Evolutionary conservation across 495 filamentous ascomycete genomes (phyloP), one percentile per base, ranked within the genome.

Genomic region (Trichoderma reesei): DNA sequence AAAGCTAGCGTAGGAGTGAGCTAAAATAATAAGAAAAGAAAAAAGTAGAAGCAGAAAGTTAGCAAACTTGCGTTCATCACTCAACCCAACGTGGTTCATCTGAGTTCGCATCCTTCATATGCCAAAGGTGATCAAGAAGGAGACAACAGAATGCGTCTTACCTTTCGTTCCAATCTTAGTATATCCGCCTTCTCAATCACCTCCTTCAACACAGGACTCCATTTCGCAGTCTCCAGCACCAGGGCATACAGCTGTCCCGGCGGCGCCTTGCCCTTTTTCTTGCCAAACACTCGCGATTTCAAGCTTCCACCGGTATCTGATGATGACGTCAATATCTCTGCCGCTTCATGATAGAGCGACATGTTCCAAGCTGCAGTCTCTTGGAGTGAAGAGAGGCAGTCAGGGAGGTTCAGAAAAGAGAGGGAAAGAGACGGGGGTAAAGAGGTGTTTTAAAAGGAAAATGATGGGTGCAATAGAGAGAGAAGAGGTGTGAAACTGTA

Each of bases 281-380:
- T 83, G 63, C 82, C 78, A 74, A 90, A 97, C 62, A 96, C 81
- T 37, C 88, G 79, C 1, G 90, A 88, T 72, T 92, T 94, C 70
- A 96, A 82, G n/a, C 86, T 92, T 39, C 89, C 89, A 31, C 86
- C 84, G 13, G 79, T 71, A 14, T 83, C 82, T n/a, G 76, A 67
- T 0, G 86, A 75, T 18, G 82, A 82, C 3, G 83, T 83, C 60
- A 98, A 76, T 46, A 96, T 75, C 9, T 80, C 75, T 4, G 89
- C 91, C 33, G 91, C 88, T 75, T 98, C 94, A 72, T 94, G 88
- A 76, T 98, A 98, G 65, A 98, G 90, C 59, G 93, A 96, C 94
- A 98, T 95, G 41, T 5, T 59, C 51, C 16, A 3, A 44, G 14
- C 16, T 7, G 9, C 9, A 61, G 31, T 13, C 10, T 44, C 16